phyloP scores from a whole-genome alignment of 441 rosid species.

The Eutrema salsugineum region DNA sequence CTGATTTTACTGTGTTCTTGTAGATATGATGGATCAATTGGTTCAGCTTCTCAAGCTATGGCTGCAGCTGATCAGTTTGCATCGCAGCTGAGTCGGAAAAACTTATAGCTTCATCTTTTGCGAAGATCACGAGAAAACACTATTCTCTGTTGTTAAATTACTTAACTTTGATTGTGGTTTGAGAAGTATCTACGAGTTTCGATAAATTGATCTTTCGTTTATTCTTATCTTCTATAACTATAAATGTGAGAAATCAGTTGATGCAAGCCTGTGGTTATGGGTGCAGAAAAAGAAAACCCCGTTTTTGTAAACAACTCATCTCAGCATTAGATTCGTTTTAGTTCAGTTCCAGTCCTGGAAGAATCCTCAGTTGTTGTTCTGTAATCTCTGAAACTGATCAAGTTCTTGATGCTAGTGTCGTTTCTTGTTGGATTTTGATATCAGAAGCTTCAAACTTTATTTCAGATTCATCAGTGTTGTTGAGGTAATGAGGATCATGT shows the following conservation, averaged over 20 bases:
- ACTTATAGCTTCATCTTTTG: slow-evolving; percentile 34
- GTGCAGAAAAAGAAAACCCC: neutral
- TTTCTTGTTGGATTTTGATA: neutral
- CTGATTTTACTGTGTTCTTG: neutral
- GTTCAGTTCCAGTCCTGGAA: neutral
- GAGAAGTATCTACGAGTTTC: neutral
- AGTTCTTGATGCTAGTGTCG: neutral
- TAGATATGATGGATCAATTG: slow-evolving; percentile 83
- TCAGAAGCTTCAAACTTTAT: neutral
- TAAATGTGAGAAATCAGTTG: neutral
- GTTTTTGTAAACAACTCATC: neutral
- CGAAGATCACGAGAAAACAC: neutral
- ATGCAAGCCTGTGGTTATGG: neutral
- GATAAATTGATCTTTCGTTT: neutral
- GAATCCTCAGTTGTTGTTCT: neutral
- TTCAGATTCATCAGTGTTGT: slow-evolving; percentile 24
- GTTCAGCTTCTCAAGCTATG: slow-evolving; percentile 75
- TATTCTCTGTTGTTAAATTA: neutral
- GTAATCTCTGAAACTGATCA: neutral
- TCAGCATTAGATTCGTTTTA: neutral
- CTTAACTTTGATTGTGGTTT: neutral
- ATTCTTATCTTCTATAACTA: neutral
- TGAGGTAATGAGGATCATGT: slow-evolving; percentile 34
- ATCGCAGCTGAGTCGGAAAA: slow-evolving; percentile 56
- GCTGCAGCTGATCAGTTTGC: slow-evolving; percentile 67